Evolutionary conservation across 345 rosid species (phyloP).

Genomic region (Hirschfeldia incana): DNA sequence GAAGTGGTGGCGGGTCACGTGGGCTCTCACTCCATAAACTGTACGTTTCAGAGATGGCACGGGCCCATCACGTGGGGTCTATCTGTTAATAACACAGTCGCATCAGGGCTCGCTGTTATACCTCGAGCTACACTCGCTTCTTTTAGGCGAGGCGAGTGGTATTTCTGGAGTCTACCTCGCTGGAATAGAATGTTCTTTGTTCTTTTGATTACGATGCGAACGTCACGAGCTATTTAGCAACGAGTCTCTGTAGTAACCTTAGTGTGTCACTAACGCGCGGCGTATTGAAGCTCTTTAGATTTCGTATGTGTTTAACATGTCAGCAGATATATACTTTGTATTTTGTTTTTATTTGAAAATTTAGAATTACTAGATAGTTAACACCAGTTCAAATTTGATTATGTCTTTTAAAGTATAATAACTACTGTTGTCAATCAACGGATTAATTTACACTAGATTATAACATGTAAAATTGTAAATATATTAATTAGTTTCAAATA

Average conservation of each 20-base stretch:
- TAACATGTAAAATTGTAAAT: not conserved
- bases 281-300: not conserved
- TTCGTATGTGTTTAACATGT: not conserved
- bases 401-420: too few relatives aligned
- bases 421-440: too few relatives aligned
- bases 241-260: too few relatives aligned
- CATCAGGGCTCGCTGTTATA: conserved; percentile 15
- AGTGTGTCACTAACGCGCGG: conserved; percentile 33
- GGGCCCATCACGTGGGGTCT: conserved; percentile 40
- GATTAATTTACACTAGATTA: not conserved
- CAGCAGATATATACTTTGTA: not conserved
- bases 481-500: not conserved
- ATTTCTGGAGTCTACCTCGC: conserved; percentile 16
- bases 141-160: not conserved
- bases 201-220: conserved; percentile 21
- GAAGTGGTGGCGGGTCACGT: conserved; percentile 42
- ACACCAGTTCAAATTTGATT: too few relatives aligned
- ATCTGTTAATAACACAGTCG: conserved; percentile 23
- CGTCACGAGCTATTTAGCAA: conserved; percentile 16
- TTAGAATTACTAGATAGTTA: not conserved
- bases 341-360: not conserved
- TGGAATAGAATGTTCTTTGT: conserved; percentile 39
- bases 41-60: conserved; percentile 37
- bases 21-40: conserved; percentile 27
- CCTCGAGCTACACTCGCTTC: conserved; percentile 3